Evolutionary conservation across 2,329 filamentous ascomycete species (phyloP).

Genomic region (Xylariales sp.): DNA sequence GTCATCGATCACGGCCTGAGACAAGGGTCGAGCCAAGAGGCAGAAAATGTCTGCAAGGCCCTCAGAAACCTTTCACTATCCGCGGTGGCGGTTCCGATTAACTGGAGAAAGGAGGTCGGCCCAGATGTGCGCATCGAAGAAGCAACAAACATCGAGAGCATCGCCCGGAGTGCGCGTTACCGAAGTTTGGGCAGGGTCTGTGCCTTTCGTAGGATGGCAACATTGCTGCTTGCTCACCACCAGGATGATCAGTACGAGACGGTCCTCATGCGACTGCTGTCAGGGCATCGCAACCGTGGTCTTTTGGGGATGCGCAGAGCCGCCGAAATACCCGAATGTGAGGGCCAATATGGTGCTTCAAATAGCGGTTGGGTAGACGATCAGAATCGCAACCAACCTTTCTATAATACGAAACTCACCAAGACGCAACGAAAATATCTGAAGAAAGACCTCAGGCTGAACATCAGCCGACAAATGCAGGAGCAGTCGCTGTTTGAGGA

Average conservation of each 20-base stretch:
- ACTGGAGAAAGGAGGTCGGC: constrained; percentile 43
- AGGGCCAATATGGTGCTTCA: constrained; percentile 67
- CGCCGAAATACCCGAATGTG: constrained; percentile 77
- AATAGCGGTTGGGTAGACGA: constrained; percentile 57
- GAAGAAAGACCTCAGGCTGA: constrained; percentile 17
- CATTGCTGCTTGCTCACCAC: constrained; percentile 80
- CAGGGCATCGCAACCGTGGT: constrained; percentile 64
- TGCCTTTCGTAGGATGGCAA: constrained; percentile 41
- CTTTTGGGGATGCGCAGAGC: constrained; percentile 64
- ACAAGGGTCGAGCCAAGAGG: constrained; percentile 47
- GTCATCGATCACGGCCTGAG: constrained; percentile 58
- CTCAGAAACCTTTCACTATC: constrained; percentile 29
- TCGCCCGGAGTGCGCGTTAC: constrained; percentile 72
- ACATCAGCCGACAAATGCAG: constrained; percentile 12
- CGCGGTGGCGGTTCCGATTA: constrained; percentile 25
- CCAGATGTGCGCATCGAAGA: constrained; percentile 27
- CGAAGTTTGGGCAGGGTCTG: constrained; percentile 63
- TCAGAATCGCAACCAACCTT: constrained; percentile 29
- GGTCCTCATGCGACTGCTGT: constrained; percentile 70
- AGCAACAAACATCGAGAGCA: constrained; percentile 67
- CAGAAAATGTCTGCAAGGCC: constrained; percentile 36
- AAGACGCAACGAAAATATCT: constrained; percentile 17
- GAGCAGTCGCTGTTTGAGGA: constrained; percentile 13
- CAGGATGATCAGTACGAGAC: constrained; percentile 90
- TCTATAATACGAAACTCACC: constrained; percentile 29